phyloP scores from a whole-genome alignment of 495 filamentous ascomycete species.

The Letharia columbiana region DNA sequence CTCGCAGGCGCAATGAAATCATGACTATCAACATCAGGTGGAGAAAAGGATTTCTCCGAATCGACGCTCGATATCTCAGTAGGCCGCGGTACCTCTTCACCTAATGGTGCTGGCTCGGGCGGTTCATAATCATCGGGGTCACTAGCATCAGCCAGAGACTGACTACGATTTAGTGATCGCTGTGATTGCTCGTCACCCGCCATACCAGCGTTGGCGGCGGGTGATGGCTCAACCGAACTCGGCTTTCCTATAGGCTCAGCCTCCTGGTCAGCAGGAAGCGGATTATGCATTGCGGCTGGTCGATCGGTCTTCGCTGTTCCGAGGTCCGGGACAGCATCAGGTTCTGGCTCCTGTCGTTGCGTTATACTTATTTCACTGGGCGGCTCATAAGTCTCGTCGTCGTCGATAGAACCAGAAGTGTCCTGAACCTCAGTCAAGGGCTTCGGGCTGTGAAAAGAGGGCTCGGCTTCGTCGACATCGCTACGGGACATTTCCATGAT shows the following conservation, averaged over 20 bases:
- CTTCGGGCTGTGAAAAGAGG: conserved; percentile 10
- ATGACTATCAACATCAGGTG: conserved; percentile 2
- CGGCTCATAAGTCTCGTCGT: conserved; percentile 19
- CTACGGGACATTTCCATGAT: conserved; percentile 26
- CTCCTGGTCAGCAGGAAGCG: background rate
- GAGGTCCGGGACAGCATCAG: background rate
- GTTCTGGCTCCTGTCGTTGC: background rate
- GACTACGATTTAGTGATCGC: background rate
- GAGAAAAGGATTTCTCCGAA: conserved; percentile 10
- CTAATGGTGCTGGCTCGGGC: conserved; percentile 40
- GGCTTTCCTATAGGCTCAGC: background rate
- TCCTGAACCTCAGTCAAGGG: conserved; percentile 4
- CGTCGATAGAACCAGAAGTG: background rate
- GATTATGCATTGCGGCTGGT: background rate
- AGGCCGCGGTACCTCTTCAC: conserved; percentile 19
- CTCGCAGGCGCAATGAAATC: background rate
- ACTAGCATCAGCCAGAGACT: conserved; percentile 8
- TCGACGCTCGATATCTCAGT: background rate
- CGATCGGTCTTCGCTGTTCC: background rate
- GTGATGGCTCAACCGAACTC: background rate
- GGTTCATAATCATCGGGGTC: conserved; percentile 51
- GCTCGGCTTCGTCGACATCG: conserved; percentile 22
- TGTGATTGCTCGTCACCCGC: background rate
- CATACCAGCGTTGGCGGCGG: background rate
- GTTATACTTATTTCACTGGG: conserved; percentile 8